Conservation (phyloP, 768 basidiomycete species). For the Lactifluus hygrophoroides region DNA sequence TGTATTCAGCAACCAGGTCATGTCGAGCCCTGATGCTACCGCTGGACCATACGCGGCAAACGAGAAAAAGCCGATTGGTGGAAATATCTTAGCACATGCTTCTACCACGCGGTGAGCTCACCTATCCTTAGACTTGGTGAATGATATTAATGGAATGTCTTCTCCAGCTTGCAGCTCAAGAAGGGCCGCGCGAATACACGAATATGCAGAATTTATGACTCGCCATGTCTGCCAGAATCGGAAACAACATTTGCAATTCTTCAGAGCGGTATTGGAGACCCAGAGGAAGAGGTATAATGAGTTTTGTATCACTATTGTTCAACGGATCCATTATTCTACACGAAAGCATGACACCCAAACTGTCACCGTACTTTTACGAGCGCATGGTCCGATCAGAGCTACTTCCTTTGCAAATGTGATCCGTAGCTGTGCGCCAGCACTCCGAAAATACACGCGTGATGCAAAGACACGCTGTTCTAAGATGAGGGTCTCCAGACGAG, state of each 20-base stretch:
- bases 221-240: slow-evolving; percentile 93
- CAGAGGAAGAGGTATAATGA: slow-evolving; percentile 69
- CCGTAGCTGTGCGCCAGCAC: not conserved
- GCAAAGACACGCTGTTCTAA: not conserved
- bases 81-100: slow-evolving; percentile 98
- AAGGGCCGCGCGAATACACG: slow-evolving; percentile 90
- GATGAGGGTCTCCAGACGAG: not conserved
- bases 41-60: slow-evolving; percentile 83
- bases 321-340: not conserved
- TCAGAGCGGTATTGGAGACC: slow-evolving; percentile 85
- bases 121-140: not conserved
- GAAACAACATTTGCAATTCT: slow-evolving; percentile 95
- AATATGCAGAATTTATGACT: slow-evolving; percentile 96
- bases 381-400: not conserved
- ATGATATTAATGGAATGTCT: not conserved
- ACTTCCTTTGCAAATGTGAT: not conserved
- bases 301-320: not conserved
- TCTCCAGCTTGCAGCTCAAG: slow-evolving; percentile 70
- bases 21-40: slow-evolving; percentile 95
- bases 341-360: not conserved
- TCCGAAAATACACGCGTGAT: not conserved
- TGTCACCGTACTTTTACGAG: not conserved
- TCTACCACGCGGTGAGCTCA: slow-evolving; percentile 79
- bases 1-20: slow-evolving; percentile 96
- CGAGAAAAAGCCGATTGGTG: slow-evolving; percentile 97